Evolutionary conservation across 2,329 filamentous ascomycete species (phyloP).

Genomic region (Curvularia eragrostidis): DNA sequence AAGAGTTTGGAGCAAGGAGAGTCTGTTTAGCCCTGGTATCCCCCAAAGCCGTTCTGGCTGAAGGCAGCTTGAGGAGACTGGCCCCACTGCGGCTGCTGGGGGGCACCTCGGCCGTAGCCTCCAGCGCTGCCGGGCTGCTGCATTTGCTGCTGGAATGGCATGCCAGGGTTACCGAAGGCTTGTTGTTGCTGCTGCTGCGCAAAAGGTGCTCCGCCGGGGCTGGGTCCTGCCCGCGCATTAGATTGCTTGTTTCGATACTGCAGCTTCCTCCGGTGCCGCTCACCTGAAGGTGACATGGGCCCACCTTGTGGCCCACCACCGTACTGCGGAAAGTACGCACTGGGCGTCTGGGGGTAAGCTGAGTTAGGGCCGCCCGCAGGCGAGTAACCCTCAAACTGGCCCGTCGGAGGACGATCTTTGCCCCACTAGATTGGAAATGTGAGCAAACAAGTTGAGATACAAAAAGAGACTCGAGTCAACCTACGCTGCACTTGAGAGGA

Average conservation of each 20-base stretch:
- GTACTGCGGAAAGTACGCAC: conserved; percentile 91
- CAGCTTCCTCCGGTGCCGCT: conserved; percentile 46
- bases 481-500: conserved; percentile 97
- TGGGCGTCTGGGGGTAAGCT: conserved; percentile 80
- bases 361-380: conserved; percentile 74
- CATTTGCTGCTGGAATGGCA: conserved; percentile 55
- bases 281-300: conserved; percentile 66
- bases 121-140: conserved; percentile 70
- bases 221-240: conserved; percentile 57
- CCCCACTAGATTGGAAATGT: conserved; percentile 75
- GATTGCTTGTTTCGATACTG: conserved; percentile 47
- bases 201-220: conserved; percentile 69
- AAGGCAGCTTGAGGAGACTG: conserved; percentile 57
- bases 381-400: conserved; percentile 81
- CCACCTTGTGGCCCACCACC: conserved; percentile 66
- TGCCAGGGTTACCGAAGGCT: conserved; percentile 69
- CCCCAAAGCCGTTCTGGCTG: conserved; percentile 64
- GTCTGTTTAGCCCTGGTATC: conserved; percentile 62
- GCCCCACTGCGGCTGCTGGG: conserved; percentile 61
- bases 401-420: conserved; percentile 93
- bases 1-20: conserved; percentile 26
- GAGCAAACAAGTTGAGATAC: conserved; percentile 28
- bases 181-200: conserved; percentile 52
- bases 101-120: conserved; percentile 80
- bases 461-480: conserved; percentile 53